These are phyloP conservation scores for Penicillium nordicum DNA, from an alignment of 2,329 filamentous ascomycete genomes.

Conservation along the genomic window DNA sequence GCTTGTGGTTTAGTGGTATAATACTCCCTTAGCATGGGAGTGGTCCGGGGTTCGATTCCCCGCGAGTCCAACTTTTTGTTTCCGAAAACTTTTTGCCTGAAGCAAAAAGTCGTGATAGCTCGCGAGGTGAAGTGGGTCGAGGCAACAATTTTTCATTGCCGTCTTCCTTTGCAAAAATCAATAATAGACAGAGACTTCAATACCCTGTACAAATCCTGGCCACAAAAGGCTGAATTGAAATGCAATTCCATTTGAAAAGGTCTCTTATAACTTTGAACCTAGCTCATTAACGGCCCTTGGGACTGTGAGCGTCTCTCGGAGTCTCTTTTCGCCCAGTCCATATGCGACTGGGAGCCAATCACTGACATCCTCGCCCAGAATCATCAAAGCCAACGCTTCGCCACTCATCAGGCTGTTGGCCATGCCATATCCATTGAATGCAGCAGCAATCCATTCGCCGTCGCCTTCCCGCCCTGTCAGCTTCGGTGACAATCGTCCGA, in stretches of 20 bases:
- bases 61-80: slow-evolving; percentile 40
- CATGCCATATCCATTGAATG: slow-evolving; percentile 68
- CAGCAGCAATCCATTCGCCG: slow-evolving; percentile 53
- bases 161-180: background rate
- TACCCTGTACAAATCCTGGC: slow-evolving; percentile 3
- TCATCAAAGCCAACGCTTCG: slow-evolving; percentile 28
- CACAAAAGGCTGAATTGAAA: background rate
- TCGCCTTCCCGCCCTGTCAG: slow-evolving; percentile 32
- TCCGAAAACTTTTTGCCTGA: background rate
- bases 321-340: slow-evolving; percentile 15
- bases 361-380: slow-evolving; percentile 26
- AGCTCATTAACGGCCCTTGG: slow-evolving; percentile 13
- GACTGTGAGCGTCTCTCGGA: slow-evolving; percentile 14
- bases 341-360: slow-evolving; percentile 30
- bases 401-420: slow-evolving; percentile 47
- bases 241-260: background rate
- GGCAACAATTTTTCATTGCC: background rate
- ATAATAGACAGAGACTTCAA: background rate
- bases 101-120: background rate
- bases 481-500: slow-evolving; percentile 48
- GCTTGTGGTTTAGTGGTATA: slow-evolving; percentile 49
- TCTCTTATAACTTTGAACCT: slow-evolving; percentile 5
- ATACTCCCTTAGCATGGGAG: slow-evolving; percentile 49
- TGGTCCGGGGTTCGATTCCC: slow-evolving; percentile 51
- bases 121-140: background rate